Percentiles rank a stretch among this genome's conserved stretches.
These are phyloP conservation scores for Dendrobium huoshanense DNA, from an alignment of 106 monocot species.

Conservation along the genomic window DNA sequence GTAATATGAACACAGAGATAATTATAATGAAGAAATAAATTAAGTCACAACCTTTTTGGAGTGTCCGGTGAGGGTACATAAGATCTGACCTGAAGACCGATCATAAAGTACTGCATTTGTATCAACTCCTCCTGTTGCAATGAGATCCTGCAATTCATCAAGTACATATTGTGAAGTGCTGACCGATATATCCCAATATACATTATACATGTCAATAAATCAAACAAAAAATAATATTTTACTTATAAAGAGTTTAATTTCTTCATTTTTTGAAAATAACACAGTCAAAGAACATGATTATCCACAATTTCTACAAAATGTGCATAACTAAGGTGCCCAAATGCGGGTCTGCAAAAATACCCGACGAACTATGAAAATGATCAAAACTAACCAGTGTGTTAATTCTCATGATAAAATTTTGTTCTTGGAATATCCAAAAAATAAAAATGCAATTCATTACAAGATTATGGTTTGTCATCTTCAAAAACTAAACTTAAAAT, in stretches of 20 bases:
- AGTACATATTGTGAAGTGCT: slow-evolving; percentile 1
- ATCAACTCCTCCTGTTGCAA: slow-evolving; percentile 90
- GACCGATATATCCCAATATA: neutral
- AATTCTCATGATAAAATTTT: neutral
- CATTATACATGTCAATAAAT: neutral
- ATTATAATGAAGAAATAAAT: slow-evolving; percentile 11
- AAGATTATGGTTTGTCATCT: neutral
- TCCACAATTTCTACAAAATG: neutral
- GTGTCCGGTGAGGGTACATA: slow-evolving; percentile 83
- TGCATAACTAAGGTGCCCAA: neutral
- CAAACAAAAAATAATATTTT: neutral
- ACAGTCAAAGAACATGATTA: neutral
- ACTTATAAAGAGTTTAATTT: neutral
- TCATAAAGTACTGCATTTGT: slow-evolving; percentile 90
- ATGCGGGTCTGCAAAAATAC: neutral
- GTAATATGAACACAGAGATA: neutral
- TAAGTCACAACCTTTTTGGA: slow-evolving; percentile 76
- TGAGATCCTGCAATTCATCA: slow-evolving; percentile 59
- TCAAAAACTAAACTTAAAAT: neutral
- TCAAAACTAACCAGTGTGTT: neutral
- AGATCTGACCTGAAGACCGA: slow-evolving; percentile 72
- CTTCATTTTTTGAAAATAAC: neutral
- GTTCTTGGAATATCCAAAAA: neutral
- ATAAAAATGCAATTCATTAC: neutral
- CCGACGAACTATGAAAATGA: neutral